Evolutionary conservation across 139 green algal species (phyloP), one percentile per base, ranked within the genome.

Genomic region (Coelastrella sp.): DNA sequence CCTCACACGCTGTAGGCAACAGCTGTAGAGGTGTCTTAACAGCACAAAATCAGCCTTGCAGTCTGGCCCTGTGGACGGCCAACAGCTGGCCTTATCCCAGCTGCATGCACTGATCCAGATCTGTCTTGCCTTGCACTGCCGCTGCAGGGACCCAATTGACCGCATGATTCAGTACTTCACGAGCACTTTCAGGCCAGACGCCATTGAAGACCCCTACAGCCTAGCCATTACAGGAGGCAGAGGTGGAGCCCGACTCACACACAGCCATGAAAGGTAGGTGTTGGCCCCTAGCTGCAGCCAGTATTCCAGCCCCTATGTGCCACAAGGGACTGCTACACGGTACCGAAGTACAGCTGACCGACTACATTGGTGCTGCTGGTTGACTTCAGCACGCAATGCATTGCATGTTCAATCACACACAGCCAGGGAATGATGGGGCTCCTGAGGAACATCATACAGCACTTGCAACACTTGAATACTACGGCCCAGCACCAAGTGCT

Each of bases 181-280:
- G 0, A 20, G 81, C 57, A 91, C 60, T 83, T 93, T 95, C 87
- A 79, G n/a, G 57, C 83, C 88, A 56, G 87, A 93, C 70, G 78
- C 79, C 8, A 56, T 76, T 76, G 90, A 94, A 89, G 68, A 85
- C 6, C 91, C 87, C 11, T 93, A 88, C 89, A 95, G 91, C n/a
- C 92, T 97, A 9, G 93, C 87, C 24, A 97, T 97, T 91, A 88
- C 78, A 15, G 89, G 92, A 27, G 94, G 94, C 27, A 85, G 92
- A 7, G 93, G 91, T 20, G 97, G 97, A 60, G 96, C 96, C n/a
- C 93, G 97, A 7, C 95, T 99, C 24, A 98, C 96, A 15, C 97
- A 99, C 94, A 97, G 93, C 91, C 97, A 99, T 89, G 94, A 96
- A 90, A 83, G 94, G 91, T 90, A 56, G n/a, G 78, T 86, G 81